A percentile compares a stretch with the other conserved stretches of the same genome.
Conservation (phyloP, 2,329 filamentous ascomycete species). For the Aureobasidium subglaciale region DNA sequence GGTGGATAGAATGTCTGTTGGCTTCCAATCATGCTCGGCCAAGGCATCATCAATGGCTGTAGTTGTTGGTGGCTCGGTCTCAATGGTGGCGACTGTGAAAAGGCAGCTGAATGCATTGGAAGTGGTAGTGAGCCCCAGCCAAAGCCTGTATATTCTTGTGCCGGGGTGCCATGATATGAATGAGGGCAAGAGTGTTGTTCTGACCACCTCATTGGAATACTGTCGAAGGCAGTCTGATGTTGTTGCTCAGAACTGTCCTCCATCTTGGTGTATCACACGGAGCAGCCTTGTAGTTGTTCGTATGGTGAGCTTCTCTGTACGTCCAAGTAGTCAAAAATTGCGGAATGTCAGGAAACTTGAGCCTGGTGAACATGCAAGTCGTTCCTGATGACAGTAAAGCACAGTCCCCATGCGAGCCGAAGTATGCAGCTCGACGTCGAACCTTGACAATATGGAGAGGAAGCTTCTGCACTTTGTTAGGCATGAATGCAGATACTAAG, state of each 20-base stretch:
- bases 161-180: constrained; percentile 61
- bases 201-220: constrained; percentile 38
- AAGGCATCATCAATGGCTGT: constrained; percentile 68
- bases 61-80: constrained; percentile 49
- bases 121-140: constrained; percentile 58
- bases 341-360: neutral
- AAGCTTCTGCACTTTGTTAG: constrained; percentile 12
- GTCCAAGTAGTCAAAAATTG: neutral
- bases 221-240: constrained; percentile 36
- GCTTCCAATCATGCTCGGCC: constrained; percentile 77
- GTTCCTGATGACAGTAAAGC: constrained; percentile 12
- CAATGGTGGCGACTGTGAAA: constrained; percentile 50
- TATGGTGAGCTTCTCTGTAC: neutral
- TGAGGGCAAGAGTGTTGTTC: constrained; percentile 41
- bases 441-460: neutral
- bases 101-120: constrained; percentile 46
- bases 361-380: constrained; percentile 12
- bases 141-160: constrained; percentile 60
- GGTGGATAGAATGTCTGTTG: constrained; percentile 57
- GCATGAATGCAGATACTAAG: constrained; percentile 12
- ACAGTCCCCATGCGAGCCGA: constrained; percentile 12
- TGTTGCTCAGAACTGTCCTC: constrained; percentile 33
- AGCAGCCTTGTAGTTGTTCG: neutral
- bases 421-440: constrained; percentile 8
- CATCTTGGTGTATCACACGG: constrained; percentile 10